Evolutionary conservation across 2,329 filamentous ascomycete species (phyloP).

Genomic region (Didymellaceae sp.): DNA sequence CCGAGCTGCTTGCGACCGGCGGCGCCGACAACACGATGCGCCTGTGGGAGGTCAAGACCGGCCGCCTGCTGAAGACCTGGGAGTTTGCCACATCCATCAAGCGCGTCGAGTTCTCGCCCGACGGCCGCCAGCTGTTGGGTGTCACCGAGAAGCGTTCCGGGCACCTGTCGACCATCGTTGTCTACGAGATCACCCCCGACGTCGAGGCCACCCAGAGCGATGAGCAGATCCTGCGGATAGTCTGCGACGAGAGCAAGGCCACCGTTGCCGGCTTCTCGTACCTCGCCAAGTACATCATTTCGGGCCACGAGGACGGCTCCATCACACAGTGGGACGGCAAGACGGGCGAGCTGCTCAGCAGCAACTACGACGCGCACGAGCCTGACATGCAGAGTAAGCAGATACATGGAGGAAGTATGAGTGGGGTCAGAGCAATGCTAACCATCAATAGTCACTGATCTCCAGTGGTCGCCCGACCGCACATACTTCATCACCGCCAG

Average conservation of each 20-base stretch:
- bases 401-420: too few relatives aligned
- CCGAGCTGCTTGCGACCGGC: slow-evolving; percentile 89
- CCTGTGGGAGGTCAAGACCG: slow-evolving; percentile 94
- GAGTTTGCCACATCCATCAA: slow-evolving; percentile 97
- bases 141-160: slow-evolving; percentile 99
- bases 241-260: slow-evolving; percentile 90
- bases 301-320: slow-evolving; percentile 94
- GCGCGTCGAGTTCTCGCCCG: slow-evolving; percentile 95
- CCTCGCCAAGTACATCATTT: slow-evolving; percentile 93
- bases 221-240: slow-evolving; percentile 84
- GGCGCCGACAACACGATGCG: slow-evolving; percentile 98
- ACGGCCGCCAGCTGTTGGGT: slow-evolving; percentile 86
- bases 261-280: slow-evolving; percentile 98
- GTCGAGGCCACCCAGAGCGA: slow-evolving; percentile 82
- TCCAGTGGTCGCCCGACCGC: slow-evolving; percentile 92
- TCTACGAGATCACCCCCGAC: slow-evolving; percentile 87
- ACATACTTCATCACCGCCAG: slow-evolving; percentile 98
- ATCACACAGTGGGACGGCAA: slow-evolving; percentile 92
- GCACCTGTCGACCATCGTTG: slow-evolving; percentile 90
- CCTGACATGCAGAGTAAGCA: slow-evolving; percentile 78
- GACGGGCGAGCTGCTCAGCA: slow-evolving; percentile 81
- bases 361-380: slow-evolving; percentile 84
- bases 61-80: slow-evolving; percentile 94
- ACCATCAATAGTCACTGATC: slow-evolving; percentile 83
- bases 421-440: too few relatives aligned